Conservation (phyloP, 495 filamentous ascomycete genomes). For the Trichoderma parareesei region DNA sequence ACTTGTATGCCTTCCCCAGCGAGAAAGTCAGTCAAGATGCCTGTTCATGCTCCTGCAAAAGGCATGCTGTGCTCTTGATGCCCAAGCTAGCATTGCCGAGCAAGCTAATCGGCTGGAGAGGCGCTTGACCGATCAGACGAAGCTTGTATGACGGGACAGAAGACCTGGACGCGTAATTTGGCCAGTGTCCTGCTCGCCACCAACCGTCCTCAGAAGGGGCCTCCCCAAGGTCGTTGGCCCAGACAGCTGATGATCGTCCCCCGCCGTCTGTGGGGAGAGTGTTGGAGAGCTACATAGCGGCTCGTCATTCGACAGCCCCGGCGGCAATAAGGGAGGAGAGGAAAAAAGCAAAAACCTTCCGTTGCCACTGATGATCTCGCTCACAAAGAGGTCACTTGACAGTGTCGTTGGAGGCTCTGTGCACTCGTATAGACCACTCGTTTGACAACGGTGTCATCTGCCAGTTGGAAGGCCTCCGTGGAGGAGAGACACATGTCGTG, state of each 20-base stretch:
- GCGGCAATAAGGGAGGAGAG: neutral
- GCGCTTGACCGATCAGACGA: neutral
- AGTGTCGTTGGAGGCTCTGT: too few species aligned
- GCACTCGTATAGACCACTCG: too few species aligned
- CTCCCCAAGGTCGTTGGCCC: neutral
- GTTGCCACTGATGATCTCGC: too few species aligned
- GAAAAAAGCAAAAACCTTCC: too few species aligned
- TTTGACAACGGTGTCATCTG: too few species aligned
- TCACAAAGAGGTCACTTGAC: too few species aligned
- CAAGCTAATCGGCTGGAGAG: neutral
- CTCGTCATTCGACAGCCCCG: neutral
- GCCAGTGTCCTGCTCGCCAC: neutral
- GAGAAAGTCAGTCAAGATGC: too few species aligned
- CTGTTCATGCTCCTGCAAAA: too few species aligned
- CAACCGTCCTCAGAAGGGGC: neutral
- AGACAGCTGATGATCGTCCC: neutral
- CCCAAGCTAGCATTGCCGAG: neutral
- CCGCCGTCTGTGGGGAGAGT: neutral
- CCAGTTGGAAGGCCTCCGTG: too few species aligned
- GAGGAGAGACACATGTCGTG: neutral
- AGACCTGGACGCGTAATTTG: too few species aligned
- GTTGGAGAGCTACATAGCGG: neutral
- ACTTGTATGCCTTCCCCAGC: too few species aligned
- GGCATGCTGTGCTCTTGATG: neutral
- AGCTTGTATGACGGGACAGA: neutral